These are phyloP conservation scores for Hypoxylon sp. DNA, from an alignment of 2,329 filamentous ascomycete genomes.

Conservation along the genomic window DNA sequence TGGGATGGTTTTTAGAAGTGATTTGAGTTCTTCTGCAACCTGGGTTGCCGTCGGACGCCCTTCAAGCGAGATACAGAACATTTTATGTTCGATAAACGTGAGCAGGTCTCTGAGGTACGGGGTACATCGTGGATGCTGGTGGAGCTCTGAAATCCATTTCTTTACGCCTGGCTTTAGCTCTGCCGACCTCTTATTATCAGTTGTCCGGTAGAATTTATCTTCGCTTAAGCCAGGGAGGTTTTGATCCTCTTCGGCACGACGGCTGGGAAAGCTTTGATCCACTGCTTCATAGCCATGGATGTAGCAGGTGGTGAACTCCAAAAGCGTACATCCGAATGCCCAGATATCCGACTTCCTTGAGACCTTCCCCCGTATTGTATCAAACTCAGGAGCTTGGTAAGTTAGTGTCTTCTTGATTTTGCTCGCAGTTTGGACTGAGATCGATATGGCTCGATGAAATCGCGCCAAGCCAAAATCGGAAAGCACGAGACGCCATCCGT, in stretches of 20 bases:
- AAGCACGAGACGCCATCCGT: slow-evolving; percentile 19
- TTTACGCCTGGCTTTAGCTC: slow-evolving; percentile 17
- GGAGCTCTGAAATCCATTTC: slow-evolving; percentile 17
- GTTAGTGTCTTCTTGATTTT: slow-evolving; percentile 24
- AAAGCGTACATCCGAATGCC: slow-evolving; percentile 29
- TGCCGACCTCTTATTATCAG: background rate
- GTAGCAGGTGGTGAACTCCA: slow-evolving; percentile 27
- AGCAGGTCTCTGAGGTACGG: slow-evolving; percentile 16
- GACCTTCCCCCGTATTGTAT: slow-evolving; percentile 14
- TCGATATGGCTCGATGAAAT: slow-evolving; percentile 25
- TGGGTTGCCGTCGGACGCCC: slow-evolving; percentile 14
- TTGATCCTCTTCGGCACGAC: slow-evolving; percentile 11
- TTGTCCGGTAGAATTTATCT: slow-evolving; percentile 26
- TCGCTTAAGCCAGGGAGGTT: slow-evolving; percentile 1
- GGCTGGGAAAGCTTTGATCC: slow-evolving; percentile 16
- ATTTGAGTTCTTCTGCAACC: slow-evolving; percentile 4
- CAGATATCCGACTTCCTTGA: slow-evolving; percentile 32
- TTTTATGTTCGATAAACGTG: slow-evolving; percentile 11
- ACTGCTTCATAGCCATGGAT: slow-evolving; percentile 16
- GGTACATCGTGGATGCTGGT: slow-evolving; percentile 5
- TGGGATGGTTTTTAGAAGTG: background rate
- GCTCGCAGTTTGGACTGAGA: slow-evolving; percentile 18
- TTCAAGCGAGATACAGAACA: slow-evolving; percentile 16
- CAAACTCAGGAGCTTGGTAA: slow-evolving; percentile 33
- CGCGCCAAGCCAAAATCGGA: slow-evolving; percentile 26